phyloP scores from a whole-genome alignment of 768 basidiomycete species.

The Tylopilus sp. region DNA sequence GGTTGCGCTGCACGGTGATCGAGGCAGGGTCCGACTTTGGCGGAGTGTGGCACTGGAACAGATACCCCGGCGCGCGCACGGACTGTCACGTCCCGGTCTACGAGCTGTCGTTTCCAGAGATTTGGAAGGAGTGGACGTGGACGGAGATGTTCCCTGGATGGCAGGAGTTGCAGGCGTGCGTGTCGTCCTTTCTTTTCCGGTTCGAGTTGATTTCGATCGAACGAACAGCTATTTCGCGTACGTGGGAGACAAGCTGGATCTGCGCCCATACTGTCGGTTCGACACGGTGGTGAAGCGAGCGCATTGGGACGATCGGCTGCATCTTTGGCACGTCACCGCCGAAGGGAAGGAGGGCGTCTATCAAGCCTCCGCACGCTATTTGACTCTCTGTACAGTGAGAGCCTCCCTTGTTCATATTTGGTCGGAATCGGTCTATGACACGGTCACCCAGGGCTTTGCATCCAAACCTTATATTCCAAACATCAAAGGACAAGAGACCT shows the following conservation, averaged over 20 bases:
- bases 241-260: conserved; percentile 8
- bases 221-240: too few relatives aligned
- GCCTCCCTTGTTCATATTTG: background rate
- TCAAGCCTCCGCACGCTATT: conserved; percentile 1
- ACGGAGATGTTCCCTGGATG: conserved; percentile 7
- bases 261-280: conserved; percentile 13
- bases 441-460: background rate
- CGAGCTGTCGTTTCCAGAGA: conserved; percentile 8
- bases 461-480: conserved; percentile 11
- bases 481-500: conserved; percentile 10
- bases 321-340: conserved; percentile 9
- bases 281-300: conserved; percentile 11
- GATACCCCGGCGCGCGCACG: conserved; percentile 11
- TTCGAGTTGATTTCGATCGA: too few relatives aligned
- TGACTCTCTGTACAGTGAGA: conserved; percentile 11
- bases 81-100: conserved; percentile 9
- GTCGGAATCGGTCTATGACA: background rate
- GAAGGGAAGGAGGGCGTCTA: conserved; percentile 3
- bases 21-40: conserved; percentile 9
- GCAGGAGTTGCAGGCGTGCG: conserved; percentile 5
- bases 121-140: conserved; percentile 15
- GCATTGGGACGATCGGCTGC: conserved; percentile 11
- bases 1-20: conserved; percentile 4
- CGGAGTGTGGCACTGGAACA: conserved; percentile 13
- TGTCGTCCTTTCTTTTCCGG: too few relatives aligned